phyloP scores from a whole-genome alignment of 345 rosid species.

The Microcos paniculata region DNA sequence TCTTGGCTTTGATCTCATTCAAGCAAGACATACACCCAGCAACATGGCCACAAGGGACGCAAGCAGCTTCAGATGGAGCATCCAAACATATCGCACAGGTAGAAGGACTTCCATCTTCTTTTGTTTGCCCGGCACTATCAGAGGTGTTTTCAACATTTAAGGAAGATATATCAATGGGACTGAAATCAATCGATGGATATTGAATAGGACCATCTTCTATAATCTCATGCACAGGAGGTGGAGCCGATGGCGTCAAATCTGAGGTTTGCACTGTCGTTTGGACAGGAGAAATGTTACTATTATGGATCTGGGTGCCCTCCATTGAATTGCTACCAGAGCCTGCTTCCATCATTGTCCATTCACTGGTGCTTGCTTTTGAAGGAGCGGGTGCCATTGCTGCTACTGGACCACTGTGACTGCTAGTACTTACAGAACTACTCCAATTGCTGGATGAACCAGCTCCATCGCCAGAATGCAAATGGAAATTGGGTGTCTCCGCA shows the following conservation, averaged over 20 bases:
- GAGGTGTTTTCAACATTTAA: constrained; percentile 26
- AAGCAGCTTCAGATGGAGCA: constrained; percentile 90
- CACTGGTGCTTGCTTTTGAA: constrained; percentile 31
- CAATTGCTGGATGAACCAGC: constrained; percentile 52
- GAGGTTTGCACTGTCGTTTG: constrained; percentile 23
- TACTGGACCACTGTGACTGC: constrained; percentile 16
- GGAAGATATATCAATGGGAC: constrained; percentile 48
- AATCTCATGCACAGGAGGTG: constrained; percentile 43
- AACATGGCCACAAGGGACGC: constrained; percentile 98
- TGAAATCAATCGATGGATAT: constrained; percentile 74
- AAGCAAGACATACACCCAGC: constrained; percentile 95
- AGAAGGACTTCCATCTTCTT: constrained; percentile 48
- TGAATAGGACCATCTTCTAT: constrained; percentile 66
- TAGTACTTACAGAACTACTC: constrained; percentile 17
- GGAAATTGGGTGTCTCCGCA: constrained; percentile 35
- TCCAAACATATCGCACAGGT: constrained; percentile 82
- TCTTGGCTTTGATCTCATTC: constrained; percentile 76
- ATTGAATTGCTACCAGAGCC: constrained; percentile 22
- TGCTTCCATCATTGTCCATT: constrained; percentile 26
- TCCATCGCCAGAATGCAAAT: constrained; percentile 30
- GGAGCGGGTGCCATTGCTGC: constrained; percentile 28
- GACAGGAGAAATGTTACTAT: constrained; percentile 9
- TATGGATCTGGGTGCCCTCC: constrained; percentile 20
- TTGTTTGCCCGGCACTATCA: constrained; percentile 32
- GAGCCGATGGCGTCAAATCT: constrained; percentile 61